Evolutionary conservation across 1,284 basidiomycete species (phyloP).

Genomic region (Athelia sp.): DNA sequence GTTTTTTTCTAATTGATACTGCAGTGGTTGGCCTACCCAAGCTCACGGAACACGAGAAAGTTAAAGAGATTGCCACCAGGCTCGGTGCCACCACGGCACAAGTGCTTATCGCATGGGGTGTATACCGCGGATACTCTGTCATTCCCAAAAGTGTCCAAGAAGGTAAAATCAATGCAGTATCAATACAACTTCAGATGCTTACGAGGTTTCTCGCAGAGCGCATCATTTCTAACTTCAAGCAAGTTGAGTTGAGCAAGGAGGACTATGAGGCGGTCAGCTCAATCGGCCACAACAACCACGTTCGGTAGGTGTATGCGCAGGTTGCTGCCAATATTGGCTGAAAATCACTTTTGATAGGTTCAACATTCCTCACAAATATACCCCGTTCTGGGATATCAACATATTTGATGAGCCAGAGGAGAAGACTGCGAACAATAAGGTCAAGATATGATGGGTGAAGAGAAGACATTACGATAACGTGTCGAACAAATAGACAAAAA

Average conservation of each 20-base stretch:
- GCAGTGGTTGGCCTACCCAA: constrained; percentile 51
- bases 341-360: constrained; percentile 29
- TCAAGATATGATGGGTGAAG: constrained; percentile 30
- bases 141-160: constrained; percentile 71
- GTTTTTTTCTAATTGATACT: constrained; percentile 4
- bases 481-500: not conserved
- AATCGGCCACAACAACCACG: constrained; percentile 48
- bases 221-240: constrained; percentile 68
- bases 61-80: constrained; percentile 56
- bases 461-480: no score
- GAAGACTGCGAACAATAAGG: constrained; percentile 38
- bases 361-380: constrained; percentile 63
- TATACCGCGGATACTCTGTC: constrained; percentile 57
- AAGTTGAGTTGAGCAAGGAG: constrained; percentile 56
- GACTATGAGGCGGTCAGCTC: constrained; percentile 56
- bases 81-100: constrained; percentile 52
- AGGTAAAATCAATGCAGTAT: constrained; percentile 11
- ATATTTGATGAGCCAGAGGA: constrained; percentile 64
- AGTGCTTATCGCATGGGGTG: constrained; percentile 70
- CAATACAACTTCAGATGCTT: not conserved
- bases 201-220: constrained; percentile 24
- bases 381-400: constrained; percentile 63
- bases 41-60: constrained; percentile 58
- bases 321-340: constrained; percentile 1
- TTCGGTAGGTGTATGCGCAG: constrained; percentile 32